Conservation (phyloP, 805 yeast species). For the Myxozyma monticola region DNA sequence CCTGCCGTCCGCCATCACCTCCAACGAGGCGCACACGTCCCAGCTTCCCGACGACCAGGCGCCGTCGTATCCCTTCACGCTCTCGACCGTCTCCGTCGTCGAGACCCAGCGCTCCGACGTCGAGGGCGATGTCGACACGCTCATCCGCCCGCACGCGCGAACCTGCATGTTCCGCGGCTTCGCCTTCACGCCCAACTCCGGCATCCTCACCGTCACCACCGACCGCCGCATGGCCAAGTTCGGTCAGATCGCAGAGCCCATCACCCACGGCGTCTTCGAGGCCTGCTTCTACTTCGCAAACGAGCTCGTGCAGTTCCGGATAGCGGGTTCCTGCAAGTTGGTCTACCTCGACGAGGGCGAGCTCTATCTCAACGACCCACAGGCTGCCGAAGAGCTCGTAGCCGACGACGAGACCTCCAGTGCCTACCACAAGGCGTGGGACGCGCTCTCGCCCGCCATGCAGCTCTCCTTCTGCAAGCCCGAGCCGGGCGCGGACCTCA, state of each 20-base stretch:
- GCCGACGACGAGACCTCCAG: conserved; percentile 9
- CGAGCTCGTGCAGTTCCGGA: conserved; percentile 22
- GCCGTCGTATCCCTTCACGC: conserved; percentile 17
- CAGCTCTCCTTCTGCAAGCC: conserved; percentile 25
- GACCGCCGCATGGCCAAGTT: conserved; percentile 28
- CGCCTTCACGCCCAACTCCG: conserved; percentile 24
- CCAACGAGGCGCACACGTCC: background rate
- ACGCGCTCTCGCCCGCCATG: conserved; percentile 21
- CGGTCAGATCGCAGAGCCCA: conserved; percentile 9
- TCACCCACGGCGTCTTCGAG: conserved; percentile 20
- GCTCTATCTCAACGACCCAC: conserved; percentile 15
- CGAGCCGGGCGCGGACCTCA: conserved; percentile 21
- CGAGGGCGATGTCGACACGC: conserved; percentile 5
- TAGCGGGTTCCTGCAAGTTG: conserved; percentile 23
- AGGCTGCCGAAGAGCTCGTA: conserved; percentile 3
- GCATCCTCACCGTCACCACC: conserved; percentile 25
- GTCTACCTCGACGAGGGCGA: conserved; percentile 8
- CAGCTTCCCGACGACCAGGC: background rate
- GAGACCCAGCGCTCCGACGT: background rate
- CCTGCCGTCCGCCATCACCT: conserved; percentile 1
- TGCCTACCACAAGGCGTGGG: conserved; percentile 26
- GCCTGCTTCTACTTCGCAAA: conserved; percentile 28
- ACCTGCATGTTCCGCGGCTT: conserved; percentile 30
- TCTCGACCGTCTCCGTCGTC: conserved; percentile 21
- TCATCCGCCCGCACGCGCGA: conserved; percentile 25